Conservation (phyloP, 1,284 basidiomycete species). For the Melanopsichium pennsylvanicum region DNA sequence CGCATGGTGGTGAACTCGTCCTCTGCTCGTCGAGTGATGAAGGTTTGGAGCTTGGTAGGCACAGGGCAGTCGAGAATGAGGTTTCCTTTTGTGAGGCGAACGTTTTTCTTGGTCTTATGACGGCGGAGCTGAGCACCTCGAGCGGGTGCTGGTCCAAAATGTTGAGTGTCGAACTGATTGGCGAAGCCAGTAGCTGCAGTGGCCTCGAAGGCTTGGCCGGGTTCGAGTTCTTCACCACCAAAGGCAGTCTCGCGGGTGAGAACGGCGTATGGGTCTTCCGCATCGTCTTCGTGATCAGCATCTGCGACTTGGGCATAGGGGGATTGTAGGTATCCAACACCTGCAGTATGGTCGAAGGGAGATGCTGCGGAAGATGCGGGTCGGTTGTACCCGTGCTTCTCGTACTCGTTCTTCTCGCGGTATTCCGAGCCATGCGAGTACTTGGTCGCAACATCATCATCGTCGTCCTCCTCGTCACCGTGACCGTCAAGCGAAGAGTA, state of each 20-base stretch:
- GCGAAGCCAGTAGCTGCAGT: neutral
- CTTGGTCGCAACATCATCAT: conserved; percentile 35
- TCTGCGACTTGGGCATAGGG: conserved; percentile 24
- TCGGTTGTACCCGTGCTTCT: conserved; percentile 24
- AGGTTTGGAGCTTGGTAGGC: conserved; percentile 61
- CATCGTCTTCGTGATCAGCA: conserved; percentile 19
- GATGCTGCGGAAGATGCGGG: conserved; percentile 5
- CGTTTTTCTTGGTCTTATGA: conserved; percentile 66
- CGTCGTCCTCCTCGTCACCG: conserved; percentile 26
- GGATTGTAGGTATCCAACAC: conserved; percentile 21
- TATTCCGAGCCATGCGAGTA: conserved; percentile 28
- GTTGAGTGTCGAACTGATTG: conserved; percentile 53
- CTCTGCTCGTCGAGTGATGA: conserved; percentile 80
- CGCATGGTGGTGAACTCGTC: conserved; percentile 82
- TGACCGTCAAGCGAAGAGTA: conserved; percentile 27
- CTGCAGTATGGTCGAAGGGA: conserved; percentile 14
- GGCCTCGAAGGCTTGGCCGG: conserved; percentile 11
- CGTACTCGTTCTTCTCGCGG: conserved; percentile 49
- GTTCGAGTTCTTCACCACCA: conserved; percentile 5
- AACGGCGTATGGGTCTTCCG: conserved; percentile 13
- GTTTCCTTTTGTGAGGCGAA: conserved; percentile 65
- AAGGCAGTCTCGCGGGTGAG: conserved; percentile 29
- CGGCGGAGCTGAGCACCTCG: conserved; percentile 61
- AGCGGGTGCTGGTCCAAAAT: conserved; percentile 62
- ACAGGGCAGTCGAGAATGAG: conserved; percentile 66